Percentiles rank a stretch among this genome's conserved stretches.
These are phyloP conservation scores for Coniosporium apollinis DNA, from an alignment of 495 filamentous ascomycete genomes.

Conservation along the genomic window DNA sequence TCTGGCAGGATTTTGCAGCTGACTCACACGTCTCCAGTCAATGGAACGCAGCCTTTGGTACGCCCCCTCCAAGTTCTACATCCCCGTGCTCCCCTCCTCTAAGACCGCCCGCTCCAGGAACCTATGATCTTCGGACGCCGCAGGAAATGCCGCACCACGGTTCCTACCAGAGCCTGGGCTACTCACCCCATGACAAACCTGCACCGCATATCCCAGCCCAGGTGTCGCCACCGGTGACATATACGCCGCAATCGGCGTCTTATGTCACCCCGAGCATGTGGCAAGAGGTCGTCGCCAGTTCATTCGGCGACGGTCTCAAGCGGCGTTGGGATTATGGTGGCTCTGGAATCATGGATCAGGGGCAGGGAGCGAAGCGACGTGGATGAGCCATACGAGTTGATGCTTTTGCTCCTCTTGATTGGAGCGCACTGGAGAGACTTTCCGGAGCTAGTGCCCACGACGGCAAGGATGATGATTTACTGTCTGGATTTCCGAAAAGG, in stretches of 20 bases:
- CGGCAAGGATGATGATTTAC: too few relatives aligned
- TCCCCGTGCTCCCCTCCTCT: slow-evolving; percentile 20
- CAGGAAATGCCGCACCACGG: slow-evolving; percentile 1
- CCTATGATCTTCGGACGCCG: slow-evolving; percentile 11
- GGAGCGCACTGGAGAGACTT: too few relatives aligned
- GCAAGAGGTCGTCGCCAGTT: slow-evolving; percentile 86
- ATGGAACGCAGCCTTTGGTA: slow-evolving; percentile 85
- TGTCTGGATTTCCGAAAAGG: too few relatives aligned
- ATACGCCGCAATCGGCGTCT: slow-evolving; percentile 20
- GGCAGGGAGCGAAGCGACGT: too few relatives aligned
- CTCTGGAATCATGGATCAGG: slow-evolving; percentile 11
- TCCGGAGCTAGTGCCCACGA: too few relatives aligned
- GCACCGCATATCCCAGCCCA: slow-evolving; percentile 36
- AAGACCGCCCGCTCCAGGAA: slow-evolving; percentile 12
- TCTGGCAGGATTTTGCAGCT: not conserved
- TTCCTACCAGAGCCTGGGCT: not conserved
- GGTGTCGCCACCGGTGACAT: slow-evolving; percentile 17
- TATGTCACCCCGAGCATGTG: slow-evolving; percentile 90
- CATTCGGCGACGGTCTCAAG: slow-evolving; percentile 67
- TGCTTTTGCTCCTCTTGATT: too few relatives aligned
- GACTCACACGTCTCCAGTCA: slow-evolving; percentile 36
- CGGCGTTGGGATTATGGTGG: slow-evolving; percentile 45
- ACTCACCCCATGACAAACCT: slow-evolving; percentile 8
- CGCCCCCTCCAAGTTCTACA: slow-evolving; percentile 23
- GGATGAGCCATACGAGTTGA: too few relatives aligned